Base-by-base conservation (phyloP, 2,329 filamentous ascomycete species). In the Atkinsonella texensis region DNA sequence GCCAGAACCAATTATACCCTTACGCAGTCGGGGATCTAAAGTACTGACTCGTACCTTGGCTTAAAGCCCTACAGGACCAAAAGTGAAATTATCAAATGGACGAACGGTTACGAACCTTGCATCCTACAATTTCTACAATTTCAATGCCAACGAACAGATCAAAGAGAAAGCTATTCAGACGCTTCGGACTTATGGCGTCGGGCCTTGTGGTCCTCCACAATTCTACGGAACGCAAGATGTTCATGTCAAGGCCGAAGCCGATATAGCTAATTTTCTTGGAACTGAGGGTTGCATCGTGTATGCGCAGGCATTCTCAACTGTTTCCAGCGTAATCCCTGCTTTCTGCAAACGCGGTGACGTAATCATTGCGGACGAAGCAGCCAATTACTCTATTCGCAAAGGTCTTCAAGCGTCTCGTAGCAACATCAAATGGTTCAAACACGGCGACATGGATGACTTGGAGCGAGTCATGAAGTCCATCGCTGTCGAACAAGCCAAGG, bases 211-310 rank as follows among this genome's bases (percentile, higher is more conserved):
- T 18, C 93, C 93, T 17, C 93, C 93, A 6, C 90, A 95, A 57
- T 98, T 98, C 72, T 98, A 98, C 71, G 93, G 90, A 57, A 98
- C 89, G 33, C 91, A 97, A 67, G 93, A 98, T 69, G 90, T 97
- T 45, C 93, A 98, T 69, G 91, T 96, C 81, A 93, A 94, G 74
- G 89, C 89, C 15, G 93, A 98, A 70, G 81, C 87, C 52, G 91
- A 97, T 65, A 90, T 98, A 63, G 89, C 93, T 23, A 80, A 86
- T 10, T 95, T 91, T 65, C 71, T 98, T 28, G 93, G 93, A 23
- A 88, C 87, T 1, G 83, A 90, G 51, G 84, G 85, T 33, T 94
- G 89, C 64, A 97, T 98, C 59, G 83, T 98, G 54, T 98, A 98
- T 64, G 87, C 93, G 0, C 93, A 98, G 65, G 85, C 90, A 4